A percentile compares a stretch with the other conserved stretches of the same genome.
Evolutionary conservation across 2,329 filamentous ascomycete species (phyloP).

Genomic region (Chrysoporthe puriensis): DNA sequence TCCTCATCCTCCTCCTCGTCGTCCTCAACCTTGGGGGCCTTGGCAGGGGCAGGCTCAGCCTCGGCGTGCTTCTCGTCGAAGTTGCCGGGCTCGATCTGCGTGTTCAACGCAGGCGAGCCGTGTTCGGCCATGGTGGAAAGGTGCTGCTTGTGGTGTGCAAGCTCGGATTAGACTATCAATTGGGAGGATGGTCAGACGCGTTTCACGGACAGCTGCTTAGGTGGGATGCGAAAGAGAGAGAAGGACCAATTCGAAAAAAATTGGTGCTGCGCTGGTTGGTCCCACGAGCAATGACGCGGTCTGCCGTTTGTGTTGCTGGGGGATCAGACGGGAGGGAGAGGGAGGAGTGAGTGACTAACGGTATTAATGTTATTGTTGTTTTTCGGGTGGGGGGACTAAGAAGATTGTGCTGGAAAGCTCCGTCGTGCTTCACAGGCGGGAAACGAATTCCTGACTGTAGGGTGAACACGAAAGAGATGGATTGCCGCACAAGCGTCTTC

Average conservation of each 20-base stretch:
- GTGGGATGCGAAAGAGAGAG: neutral
- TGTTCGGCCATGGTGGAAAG: conserved; percentile 57
- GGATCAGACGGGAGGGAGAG: neutral
- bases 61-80: conserved; percentile 65
- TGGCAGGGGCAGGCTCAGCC: conserved; percentile 39
- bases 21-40: conserved; percentile 49
- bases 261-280: neutral
- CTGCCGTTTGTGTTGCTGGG: neutral
- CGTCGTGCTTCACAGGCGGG: conserved; percentile 23
- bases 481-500: conserved; percentile 28
- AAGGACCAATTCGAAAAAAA: neutral
- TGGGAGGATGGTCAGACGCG: conserved; percentile 32
- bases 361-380: conserved; percentile 27
- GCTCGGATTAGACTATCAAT: conserved; percentile 28
- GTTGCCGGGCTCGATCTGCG: conserved; percentile 65
- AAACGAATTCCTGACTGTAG: conserved; percentile 21
- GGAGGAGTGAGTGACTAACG: neutral
- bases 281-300: neutral
- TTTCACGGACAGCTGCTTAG: neutral
- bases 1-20: conserved; percentile 80
- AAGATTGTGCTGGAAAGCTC: conserved; percentile 29
- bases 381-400: conserved; percentile 4
- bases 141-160: conserved; percentile 30
- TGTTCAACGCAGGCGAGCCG: conserved; percentile 62
- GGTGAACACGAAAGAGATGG: conserved; percentile 25